Evolutionary conservation across 768 basidiomycete genomes (phyloP), one percentile per base, ranked within the genome.

Genomic region (Kwoniella sp.): DNA sequence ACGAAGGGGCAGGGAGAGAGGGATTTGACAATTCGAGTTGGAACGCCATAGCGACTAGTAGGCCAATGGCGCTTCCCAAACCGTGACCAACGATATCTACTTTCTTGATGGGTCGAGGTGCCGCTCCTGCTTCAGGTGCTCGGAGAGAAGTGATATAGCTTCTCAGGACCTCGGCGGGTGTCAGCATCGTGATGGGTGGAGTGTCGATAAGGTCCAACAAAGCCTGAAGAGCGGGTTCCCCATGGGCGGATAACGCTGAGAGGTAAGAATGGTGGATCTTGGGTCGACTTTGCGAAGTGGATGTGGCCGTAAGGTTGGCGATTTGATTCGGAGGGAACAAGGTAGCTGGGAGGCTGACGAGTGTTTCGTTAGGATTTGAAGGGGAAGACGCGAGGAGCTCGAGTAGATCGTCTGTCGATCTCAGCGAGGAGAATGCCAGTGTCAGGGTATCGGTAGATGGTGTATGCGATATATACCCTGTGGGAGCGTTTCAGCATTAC

Each of bases 381-480:
- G 68, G 66, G 4, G 55, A 52, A 3, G 71, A 68, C 17, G 66
- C 53, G 12, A 78, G 69, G 15, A 75, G 63, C 22, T 74, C 72
- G n/a, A 75, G 62, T 0, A 71, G 38, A 50, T 69, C 69, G 37
- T 78, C 74, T 5, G 61, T 60, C 25, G 54, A 48, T n/a, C 61
- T 45, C 2, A 78, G 54, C 11, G 76, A 78, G 1, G 74, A 74
- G 47, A 78, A 58, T 13, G 73, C 69, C 23, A 78, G 65, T 0
- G 74, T 78, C 34, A 78, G 67, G 23, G 74, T 74, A 20, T 73
- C 65, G 26, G 74, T 72, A 15, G 74, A 67, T 17, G 76, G 73
- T 8, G 68, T 73, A 58, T 78, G 74, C 1, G 74, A 69, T 38
- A 78, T 78, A 67, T 73, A 74, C 76, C 76, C 74, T 76, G 41